These are phyloP conservation scores for Spatholobus suberectus DNA, from an alignment of 306 rosid genomes.

Conservation along the genomic window DNA sequence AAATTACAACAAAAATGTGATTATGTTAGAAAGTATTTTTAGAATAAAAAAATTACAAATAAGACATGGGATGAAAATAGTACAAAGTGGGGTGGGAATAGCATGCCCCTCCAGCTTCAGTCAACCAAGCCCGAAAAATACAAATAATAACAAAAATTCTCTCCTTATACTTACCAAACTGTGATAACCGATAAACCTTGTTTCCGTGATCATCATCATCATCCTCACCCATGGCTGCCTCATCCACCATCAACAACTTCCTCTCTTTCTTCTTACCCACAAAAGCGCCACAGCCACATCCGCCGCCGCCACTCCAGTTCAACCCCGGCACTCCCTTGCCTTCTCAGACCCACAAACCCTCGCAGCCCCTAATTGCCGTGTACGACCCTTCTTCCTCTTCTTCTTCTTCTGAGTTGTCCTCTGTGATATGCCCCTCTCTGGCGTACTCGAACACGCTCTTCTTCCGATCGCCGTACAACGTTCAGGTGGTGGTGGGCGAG, in stretches of 20 bases:
- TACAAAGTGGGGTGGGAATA: too few relatives aligned
- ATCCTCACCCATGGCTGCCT: constrained; percentile 64
- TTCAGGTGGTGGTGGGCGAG: constrained; percentile 69
- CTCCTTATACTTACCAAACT: too few relatives aligned
- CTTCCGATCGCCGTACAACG: constrained; percentile 72
- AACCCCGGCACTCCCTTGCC: constrained; percentile 31
- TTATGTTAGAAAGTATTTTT: too few relatives aligned
- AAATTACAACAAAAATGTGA: too few relatives aligned
- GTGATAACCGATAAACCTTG: neutral
- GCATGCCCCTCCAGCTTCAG: too few relatives aligned
- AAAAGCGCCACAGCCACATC: constrained; percentile 45
- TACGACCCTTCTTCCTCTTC: constrained; percentile 1
- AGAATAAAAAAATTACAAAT: too few relatives aligned
- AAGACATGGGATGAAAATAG: too few relatives aligned
- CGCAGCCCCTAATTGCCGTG: constrained; percentile 40
- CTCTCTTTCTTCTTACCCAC: constrained; percentile 71
- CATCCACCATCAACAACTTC: constrained; percentile 65
- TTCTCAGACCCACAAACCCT: constrained; percentile 41
- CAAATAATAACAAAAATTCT: too few relatives aligned
- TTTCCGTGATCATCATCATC: neutral
- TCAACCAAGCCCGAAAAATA: too few relatives aligned
- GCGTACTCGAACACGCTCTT: constrained; percentile 66
- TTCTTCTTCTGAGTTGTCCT: constrained; percentile 39
- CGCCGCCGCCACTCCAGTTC: constrained; percentile 45
- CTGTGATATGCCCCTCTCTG: constrained; percentile 67